A percentile compares a stretch with the other conserved stretches of the same genome.
These are phyloP conservation scores for Boletales sp. DNA, from an alignment of 768 basidiomycete genomes.

Conservation along the genomic window DNA sequence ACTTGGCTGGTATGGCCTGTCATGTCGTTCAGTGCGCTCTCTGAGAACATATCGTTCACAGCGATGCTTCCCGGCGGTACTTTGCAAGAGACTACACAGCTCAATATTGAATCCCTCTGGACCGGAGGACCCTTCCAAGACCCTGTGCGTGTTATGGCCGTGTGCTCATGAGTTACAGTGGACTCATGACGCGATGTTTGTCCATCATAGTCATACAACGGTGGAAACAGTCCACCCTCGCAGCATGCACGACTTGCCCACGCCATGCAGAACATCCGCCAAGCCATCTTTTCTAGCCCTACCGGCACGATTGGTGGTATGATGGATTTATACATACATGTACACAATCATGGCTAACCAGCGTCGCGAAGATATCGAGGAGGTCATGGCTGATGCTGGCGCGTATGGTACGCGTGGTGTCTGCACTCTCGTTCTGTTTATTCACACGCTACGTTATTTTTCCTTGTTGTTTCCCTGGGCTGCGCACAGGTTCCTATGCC, in stretches of 20 bases:
- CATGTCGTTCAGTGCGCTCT: neutral
- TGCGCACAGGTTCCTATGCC: constrained; percentile 58
- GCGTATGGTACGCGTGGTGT: constrained; percentile 50
- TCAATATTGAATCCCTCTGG: constrained; percentile 79
- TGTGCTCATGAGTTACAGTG: neutral
- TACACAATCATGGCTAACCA: neutral
- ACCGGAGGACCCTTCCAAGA: constrained; percentile 70
- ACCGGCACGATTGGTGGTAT: constrained; percentile 58
- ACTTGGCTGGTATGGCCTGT: constrained; percentile 49
- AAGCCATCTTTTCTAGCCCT: constrained; percentile 54
- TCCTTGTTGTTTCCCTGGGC: neutral
- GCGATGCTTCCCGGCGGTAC: constrained; percentile 68
- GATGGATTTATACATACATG: neutral
- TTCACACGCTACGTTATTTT: neutral
- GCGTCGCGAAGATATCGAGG: constrained; percentile 43
- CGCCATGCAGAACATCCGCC: constrained; percentile 51
- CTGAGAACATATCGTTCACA: constrained; percentile 19
- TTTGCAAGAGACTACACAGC: constrained; percentile 53
- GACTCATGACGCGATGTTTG: neutral
- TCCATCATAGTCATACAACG: constrained; percentile 51
- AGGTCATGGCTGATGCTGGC: constrained; percentile 51
- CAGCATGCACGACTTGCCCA: constrained; percentile 42
- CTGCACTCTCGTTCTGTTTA: neutral
- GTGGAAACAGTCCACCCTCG: constrained; percentile 56
- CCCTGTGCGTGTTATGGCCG: constrained; percentile 38